phyloP scores from a whole-genome alignment of 805 yeast genomes.

The Lachancea dasiensis region DNA sequence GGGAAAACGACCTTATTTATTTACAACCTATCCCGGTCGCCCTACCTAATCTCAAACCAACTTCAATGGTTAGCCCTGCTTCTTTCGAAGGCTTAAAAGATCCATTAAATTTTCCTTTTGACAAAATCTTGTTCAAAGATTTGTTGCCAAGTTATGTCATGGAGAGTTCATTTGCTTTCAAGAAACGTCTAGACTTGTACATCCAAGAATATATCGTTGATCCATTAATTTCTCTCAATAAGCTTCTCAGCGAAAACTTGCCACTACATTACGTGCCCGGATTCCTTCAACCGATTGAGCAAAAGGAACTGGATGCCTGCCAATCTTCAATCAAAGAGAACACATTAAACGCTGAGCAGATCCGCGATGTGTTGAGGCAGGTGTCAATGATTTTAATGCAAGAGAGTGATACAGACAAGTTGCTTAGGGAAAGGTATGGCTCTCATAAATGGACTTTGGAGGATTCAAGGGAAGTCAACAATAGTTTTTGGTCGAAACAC shows the following conservation, averaged over 20 bases:
- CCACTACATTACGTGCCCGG: conserved; percentile 53
- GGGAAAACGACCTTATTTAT: conserved; percentile 79
- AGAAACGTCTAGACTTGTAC: conserved; percentile 56
- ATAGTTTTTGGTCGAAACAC: conserved; percentile 36
- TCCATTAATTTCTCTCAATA: conserved; percentile 46
- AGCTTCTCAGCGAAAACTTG: conserved; percentile 39
- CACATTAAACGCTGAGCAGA: conserved; percentile 40
- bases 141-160: conserved; percentile 63
- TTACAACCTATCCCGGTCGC: conserved; percentile 56
- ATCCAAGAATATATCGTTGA: conserved; percentile 39
- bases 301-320: conserved; percentile 50
- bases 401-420: conserved; percentile 52
- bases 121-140: conserved; percentile 44
- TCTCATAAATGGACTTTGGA: conserved; percentile 48
- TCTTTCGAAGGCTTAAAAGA: conserved; percentile 34
- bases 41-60: conserved; percentile 39
- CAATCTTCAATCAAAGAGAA: conserved; percentile 51
- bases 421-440: conserved; percentile 48
- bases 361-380: conserved; percentile 39
- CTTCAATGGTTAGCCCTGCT: conserved; percentile 50
- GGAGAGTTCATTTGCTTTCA: conserved; percentile 60
- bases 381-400: conserved; percentile 41
- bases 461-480: conserved; percentile 41
- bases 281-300: conserved; percentile 52
- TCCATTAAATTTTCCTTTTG: conserved; percentile 25